Evolutionary conservation across 2,329 filamentous ascomycete species (phyloP), one percentile per base, ranked within the genome.

Genomic region (Davidsoniella neocaledoniae): DNA sequence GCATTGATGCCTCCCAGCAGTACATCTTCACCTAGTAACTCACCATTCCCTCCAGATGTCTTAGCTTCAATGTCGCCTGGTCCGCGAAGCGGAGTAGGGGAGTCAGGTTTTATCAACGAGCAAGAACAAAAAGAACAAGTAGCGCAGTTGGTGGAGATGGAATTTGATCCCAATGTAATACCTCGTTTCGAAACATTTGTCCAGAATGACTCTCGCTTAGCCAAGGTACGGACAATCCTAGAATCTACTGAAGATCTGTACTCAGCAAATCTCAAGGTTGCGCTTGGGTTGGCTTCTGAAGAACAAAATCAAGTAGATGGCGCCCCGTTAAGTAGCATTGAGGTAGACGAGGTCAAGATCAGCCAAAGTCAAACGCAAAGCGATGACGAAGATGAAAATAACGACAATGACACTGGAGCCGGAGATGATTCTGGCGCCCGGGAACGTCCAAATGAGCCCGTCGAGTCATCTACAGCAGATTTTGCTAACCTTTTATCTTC

Each of bases 21-120:
- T 23, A 6, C 37, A 76, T 54, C 84, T 3, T 40, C 33, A 16
- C 7, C 17, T 7, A 9, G 19, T 25, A 36, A 21, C 8, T 43
- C 47, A 12, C 50, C 46, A 10, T 52, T 94, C 55, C 79, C 83
- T 2, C 70, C 79, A 0, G 88, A 94, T 56, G 86, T 79, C 4
- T 66, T 96, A 52, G 74, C 93, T 3, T 86, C 86, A 2, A 93
- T 96, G 80, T 94, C 87, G 38, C 86, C 86, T 5, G 83, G 9
- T 1, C 23, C 33, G 2, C 91, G 62, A 70, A 79, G 29, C 75
- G 87, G 48, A 2, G n/a, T 10, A 9, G 16, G 12, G 21, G 29
- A 41, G n/a, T 77, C 79, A n/a, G 81, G 79, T 0, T 98, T 91
- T 90, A 82, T 95, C 50, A 88, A 95, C 56, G 90, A 96, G 61